Evolutionary conservation across 2,329 filamentous ascomycete species (phyloP).

Genomic region (Claviceps monticola): DNA sequence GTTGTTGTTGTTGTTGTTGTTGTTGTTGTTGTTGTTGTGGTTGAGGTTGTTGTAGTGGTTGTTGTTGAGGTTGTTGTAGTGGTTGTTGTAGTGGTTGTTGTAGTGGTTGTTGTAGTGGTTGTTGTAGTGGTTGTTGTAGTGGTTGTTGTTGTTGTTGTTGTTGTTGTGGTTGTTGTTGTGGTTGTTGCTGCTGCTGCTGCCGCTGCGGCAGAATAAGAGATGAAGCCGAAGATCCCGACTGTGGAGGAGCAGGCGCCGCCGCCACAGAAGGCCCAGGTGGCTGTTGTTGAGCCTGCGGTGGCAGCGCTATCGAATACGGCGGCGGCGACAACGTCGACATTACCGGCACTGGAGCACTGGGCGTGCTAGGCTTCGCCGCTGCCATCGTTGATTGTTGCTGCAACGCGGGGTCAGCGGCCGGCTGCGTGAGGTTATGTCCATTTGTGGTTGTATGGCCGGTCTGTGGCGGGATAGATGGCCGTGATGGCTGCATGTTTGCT

Average conservation of each 20-base stretch:
- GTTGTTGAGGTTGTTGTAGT: too few species aligned
- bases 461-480: constrained; percentile 2
- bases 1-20: too few species aligned
- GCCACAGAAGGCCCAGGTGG: background rate
- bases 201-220: background rate
- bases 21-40: too few species aligned
- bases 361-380: background rate
- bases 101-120: too few species aligned
- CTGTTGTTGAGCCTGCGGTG: background rate
- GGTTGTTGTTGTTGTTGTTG: too few species aligned
- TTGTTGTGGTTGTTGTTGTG: too few species aligned
- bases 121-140: too few species aligned
- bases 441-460: background rate
- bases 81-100: too few species aligned
- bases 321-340: background rate
- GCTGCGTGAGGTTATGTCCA: background rate
- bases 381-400: background rate
- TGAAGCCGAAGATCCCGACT: background rate
- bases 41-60: too few species aligned
- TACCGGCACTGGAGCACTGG: background rate
- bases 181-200: too few species aligned
- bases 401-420: background rate
- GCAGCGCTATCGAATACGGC: background rate
- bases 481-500: constrained; percentile 7
- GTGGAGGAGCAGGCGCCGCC: background rate